Evolutionary conservation across 768 basidiomycete species (phyloP).

Genomic region (Pluteus cervinus): DNA sequence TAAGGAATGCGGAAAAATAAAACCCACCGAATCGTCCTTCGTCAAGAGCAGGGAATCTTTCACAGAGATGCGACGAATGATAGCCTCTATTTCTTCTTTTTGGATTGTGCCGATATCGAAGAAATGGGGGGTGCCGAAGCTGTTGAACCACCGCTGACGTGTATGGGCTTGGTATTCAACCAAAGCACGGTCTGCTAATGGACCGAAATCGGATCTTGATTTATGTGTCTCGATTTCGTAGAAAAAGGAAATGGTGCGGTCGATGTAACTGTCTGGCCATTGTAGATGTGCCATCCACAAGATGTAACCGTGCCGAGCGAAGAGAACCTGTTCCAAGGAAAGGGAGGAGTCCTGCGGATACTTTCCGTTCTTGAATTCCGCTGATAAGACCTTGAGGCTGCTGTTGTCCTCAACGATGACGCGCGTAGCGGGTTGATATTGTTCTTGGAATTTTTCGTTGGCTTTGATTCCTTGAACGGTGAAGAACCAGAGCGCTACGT

Average conservation of each 20-base stretch:
- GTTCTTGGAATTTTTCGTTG: not conserved
- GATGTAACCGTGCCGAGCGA: not conserved
- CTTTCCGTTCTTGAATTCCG: not conserved
- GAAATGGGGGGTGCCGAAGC: not conserved
- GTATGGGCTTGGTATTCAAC: not conserved
- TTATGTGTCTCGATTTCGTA: not conserved
- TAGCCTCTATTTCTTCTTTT: not conserved
- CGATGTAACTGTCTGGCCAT: not conserved
- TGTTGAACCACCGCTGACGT: conserved; percentile 2
- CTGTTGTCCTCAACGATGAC: not conserved
- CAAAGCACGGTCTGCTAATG: not conserved
- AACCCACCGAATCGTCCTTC: too few relatives aligned
- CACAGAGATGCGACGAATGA: too few relatives aligned
- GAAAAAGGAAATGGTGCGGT: too few relatives aligned
- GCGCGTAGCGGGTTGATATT: not conserved
- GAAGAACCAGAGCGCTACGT: conserved; percentile 2
- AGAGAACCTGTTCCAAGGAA: conserved; percentile 1
- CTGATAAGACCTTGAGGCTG: not conserved
- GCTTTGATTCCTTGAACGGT: not conserved
- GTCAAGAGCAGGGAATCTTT: too few relatives aligned
- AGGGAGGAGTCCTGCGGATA: not conserved
- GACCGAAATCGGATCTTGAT: not conserved
- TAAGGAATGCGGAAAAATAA: too few relatives aligned
- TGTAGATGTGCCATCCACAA: not conserved
- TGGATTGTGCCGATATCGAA: not conserved